phyloP scores from a whole-genome alignment of 768 basidiomycete species.

The Naganishia antarctica region DNA sequence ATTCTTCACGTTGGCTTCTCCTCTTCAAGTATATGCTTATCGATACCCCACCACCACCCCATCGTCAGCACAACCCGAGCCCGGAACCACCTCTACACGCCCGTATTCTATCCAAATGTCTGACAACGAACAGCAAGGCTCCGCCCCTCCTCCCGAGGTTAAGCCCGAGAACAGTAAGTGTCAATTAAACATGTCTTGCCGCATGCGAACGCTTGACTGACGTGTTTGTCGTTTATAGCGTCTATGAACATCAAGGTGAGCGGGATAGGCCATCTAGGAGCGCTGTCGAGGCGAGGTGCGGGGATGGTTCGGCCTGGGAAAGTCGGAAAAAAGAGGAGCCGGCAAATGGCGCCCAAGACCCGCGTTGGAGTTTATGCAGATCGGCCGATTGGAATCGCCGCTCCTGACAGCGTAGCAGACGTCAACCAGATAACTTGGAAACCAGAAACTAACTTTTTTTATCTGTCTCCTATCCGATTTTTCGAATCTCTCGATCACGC shows the following conservation, averaged over 20 bases:
- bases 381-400: too few species aligned
- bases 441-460: neutral
- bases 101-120: neutral
- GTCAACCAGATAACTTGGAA: neutral
- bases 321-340: too few species aligned
- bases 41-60: neutral
- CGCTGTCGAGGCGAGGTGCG: too few species aligned
- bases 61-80: too few species aligned
- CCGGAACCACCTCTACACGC: neutral
- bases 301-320: too few species aligned
- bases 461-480: neutral
- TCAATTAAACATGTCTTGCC: neutral
- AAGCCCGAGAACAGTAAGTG: slow-evolving; percentile 26
- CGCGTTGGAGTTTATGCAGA: too few species aligned
- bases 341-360: too few species aligned
- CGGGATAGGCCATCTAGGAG: too few species aligned
- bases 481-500: too few species aligned
- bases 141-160: slow-evolving; percentile 25
- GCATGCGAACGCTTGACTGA: neutral
- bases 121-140: slow-evolving; percentile 23
- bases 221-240: neutral
- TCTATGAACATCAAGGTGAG: slow-evolving; percentile 30
- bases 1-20: too few species aligned
- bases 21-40: neutral
- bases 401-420: neutral